A percentile compares a stretch with the other conserved stretches of the same genome.
Evolutionary conservation across 805 yeast genomes (phyloP).

Genomic region (Tetrapisispora phaffii): DNA sequence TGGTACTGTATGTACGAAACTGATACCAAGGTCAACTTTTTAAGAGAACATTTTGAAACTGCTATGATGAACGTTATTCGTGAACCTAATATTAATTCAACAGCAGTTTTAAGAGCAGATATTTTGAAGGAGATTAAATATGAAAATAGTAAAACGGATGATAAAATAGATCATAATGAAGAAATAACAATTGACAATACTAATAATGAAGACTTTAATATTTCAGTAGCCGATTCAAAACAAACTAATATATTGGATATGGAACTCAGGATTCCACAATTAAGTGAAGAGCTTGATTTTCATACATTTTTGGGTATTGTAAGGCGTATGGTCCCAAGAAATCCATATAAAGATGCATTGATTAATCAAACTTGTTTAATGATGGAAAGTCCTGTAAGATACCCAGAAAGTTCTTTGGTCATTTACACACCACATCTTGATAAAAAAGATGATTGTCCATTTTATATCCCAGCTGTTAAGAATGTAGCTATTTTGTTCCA

Average conservation of each 20-base stretch:
- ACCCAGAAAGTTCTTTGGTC: conserved; percentile 40
- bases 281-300: conserved; percentile 18
- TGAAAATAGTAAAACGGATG: conserved; percentile 12
- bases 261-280: conserved; percentile 28
- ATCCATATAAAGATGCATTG: conserved; percentile 73
- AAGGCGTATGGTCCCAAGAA: conserved; percentile 85
- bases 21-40: conserved; percentile 15
- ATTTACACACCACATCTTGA: conserved; percentile 72
- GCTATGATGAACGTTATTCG: conserved; percentile 74
- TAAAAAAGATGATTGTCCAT: conserved; percentile 56
- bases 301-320: conserved; percentile 44
- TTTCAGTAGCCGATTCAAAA: conserved; percentile 18
- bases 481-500: conserved; percentile 63
- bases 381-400: conserved; percentile 23
- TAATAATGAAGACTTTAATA: conserved; percentile 3
- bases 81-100: conserved; percentile 85
- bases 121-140: conserved; percentile 45
- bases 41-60: conserved; percentile 45
- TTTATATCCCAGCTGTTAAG: conserved; percentile 76
- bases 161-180: background rate
- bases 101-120: conserved; percentile 84
- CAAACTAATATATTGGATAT: conserved; percentile 34
- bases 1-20: conserved; percentile 26
- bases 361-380: conserved; percentile 77
- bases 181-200: conserved; percentile 1